Evolutionary conservation across 2,329 filamentous ascomycete genomes (phyloP), one percentile per base, ranked within the genome.

Genomic region (Neopestalotiopsis sp.): DNA sequence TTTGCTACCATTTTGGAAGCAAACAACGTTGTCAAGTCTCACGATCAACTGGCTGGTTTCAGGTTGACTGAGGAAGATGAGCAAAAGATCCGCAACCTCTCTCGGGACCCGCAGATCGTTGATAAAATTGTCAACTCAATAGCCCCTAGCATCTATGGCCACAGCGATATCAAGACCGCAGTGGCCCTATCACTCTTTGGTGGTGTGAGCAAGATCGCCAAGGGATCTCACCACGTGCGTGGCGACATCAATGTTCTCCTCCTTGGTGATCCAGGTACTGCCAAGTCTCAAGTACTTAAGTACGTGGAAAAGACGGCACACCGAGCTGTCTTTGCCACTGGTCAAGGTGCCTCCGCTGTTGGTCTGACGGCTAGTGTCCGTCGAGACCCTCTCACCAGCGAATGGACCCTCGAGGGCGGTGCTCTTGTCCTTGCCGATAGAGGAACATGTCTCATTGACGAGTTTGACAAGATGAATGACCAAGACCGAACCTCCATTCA

Each of bases 401-500:
- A 99, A 82, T 99, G 96, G 95, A 98, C 96, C 5, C 85, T 99
- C 2, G 96, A 99, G 83, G 96, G 96, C 71, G 96, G 96, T 77
- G 96, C 96, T 4, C 86, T 99, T 12, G 96, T 99, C 76, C 89
- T 99, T 68, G 96, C 96, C 17, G 96, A 99, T 79, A 92, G 94
- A 73, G 96, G 96, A 56, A 97, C 94, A 17, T 98, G 96, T 77
- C 86, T 99, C 38, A 99, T 99, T 71, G 96, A 99, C 76, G 96
- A 99, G 82, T 99, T 99, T 76, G 96, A 99, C 88, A 99, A 99
- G 87, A 99, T 99, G 96, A 98, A 98, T 80, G 96, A 99, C 79
- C 94, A 98, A 78, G 96, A 99, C 80, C 90, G 96, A 72, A 98
- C 96, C 1, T 97, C 94, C 7, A 99, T 99, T 74, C 96, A 99